These are phyloP conservation scores for Apiospora rasikravindrae DNA, from an alignment of 2,329 filamentous ascomycete genomes.

Conservation along the genomic window DNA sequence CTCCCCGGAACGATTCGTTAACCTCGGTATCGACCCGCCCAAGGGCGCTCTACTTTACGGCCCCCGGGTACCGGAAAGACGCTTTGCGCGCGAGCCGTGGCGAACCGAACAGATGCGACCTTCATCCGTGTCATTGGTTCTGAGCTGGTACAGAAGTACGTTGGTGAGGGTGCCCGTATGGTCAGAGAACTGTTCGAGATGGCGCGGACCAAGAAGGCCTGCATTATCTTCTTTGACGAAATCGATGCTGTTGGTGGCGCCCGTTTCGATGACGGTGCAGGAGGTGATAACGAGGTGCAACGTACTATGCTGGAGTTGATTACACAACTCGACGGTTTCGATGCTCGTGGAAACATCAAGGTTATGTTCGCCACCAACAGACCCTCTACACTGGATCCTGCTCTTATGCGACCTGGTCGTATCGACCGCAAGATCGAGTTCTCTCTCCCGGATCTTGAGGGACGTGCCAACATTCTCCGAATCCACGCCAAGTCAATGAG, in stretches of 20 bases:
- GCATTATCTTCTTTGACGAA: constrained; percentile 99
- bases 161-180: constrained; percentile 97
- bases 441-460: constrained; percentile 94
- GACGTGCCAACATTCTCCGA: constrained; percentile 93
- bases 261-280: constrained; percentile 94
- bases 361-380: constrained; percentile 99
- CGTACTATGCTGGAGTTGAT: constrained; percentile 98
- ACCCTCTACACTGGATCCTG: constrained; percentile 94
- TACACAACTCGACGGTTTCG: constrained; percentile 95
- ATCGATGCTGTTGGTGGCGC: constrained; percentile 96
- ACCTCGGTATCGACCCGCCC: constrained; percentile 97
- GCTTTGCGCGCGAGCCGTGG: constrained; percentile 93
- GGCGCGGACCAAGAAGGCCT: constrained; percentile 98
- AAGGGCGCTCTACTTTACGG: constrained; percentile 97
- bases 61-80: constrained; percentile 99
- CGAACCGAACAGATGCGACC: constrained; percentile 96
- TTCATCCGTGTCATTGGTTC: constrained; percentile 99
- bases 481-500: constrained; percentile 99
- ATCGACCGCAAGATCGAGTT: constrained; percentile 99
- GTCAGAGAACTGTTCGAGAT: constrained; percentile 99
- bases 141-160: constrained; percentile 98
- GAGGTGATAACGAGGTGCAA: constrained; percentile 97
- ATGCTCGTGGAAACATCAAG: constrained; percentile 97
- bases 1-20: constrained; percentile 96
- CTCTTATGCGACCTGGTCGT: constrained; percentile 93